phyloP scores from a whole-genome alignment of 495 filamentous ascomycete genomes.

The Cryomyces antarcticus region DNA sequence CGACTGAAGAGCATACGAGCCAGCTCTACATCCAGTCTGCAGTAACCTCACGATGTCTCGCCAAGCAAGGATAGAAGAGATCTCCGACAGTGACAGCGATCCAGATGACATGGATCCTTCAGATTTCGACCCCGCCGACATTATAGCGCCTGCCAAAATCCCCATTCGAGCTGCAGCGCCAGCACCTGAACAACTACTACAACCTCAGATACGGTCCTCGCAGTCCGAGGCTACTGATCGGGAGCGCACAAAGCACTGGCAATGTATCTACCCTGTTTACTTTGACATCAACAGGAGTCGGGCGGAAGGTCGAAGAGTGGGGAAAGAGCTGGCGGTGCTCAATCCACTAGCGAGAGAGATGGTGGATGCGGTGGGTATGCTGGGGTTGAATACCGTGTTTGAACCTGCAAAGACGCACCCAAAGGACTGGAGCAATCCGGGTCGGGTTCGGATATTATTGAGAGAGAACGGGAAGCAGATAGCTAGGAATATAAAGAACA shows the following conservation, averaged over 20 bases:
- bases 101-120: constrained; percentile 54
- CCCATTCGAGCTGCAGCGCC: constrained; percentile 9
- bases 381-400: constrained; percentile 58
- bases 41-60: constrained; percentile 40
- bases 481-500: constrained; percentile 50
- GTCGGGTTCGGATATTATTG: constrained; percentile 60
- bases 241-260: constrained; percentile 34
- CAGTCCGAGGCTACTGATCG: background rate
- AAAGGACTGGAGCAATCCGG: constrained; percentile 94
- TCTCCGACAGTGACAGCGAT: constrained; percentile 39
- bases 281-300: constrained; percentile 64
- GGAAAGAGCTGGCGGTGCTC: constrained; percentile 43
- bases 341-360: constrained; percentile 85
- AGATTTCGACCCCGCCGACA: constrained; percentile 15
- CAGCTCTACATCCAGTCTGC: too few species aligned
- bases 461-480: constrained; percentile 31
- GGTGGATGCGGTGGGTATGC: constrained; percentile 53
- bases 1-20: too few species aligned
- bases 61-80: constrained; percentile 73
- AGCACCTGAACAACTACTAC: background rate
- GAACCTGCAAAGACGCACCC: constrained; percentile 87
- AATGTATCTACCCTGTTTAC: constrained; percentile 88
- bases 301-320: constrained; percentile 60
- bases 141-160: constrained; percentile 13
- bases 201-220: background rate